A percentile compares a stretch with the other conserved stretches of the same genome.
Conservation (phyloP, 805 yeast species). For the Yamadazyma tumulicola region DNA sequence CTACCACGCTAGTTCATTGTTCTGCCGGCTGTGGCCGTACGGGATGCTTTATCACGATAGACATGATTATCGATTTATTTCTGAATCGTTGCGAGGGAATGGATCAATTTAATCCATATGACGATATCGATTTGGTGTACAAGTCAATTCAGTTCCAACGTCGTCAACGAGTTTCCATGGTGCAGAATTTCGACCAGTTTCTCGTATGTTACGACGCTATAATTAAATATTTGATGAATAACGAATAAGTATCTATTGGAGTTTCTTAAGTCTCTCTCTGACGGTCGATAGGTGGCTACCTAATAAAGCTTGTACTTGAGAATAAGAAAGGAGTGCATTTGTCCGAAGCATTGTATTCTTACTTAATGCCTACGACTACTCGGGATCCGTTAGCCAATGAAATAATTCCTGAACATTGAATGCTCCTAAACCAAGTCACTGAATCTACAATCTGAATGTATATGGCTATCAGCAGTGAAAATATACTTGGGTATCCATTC, state of each 20-base stretch:
- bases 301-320: no score
- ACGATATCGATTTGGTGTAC: slow-evolving; percentile 52
- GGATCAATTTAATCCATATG: slow-evolving; percentile 22
- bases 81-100: slow-evolving; percentile 6
- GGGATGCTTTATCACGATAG: slow-evolving; percentile 48
- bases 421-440: no score
- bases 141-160: slow-evolving; percentile 64
- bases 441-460: no score
- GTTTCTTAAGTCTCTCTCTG: background rate
- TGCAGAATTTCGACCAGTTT: slow-evolving; percentile 74
- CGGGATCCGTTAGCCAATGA: no score
- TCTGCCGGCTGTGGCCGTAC: slow-evolving; percentile 63
- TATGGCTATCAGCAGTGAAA: no score
- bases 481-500: no score
- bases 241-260: background rate
- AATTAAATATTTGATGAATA: slow-evolving; percentile 19
- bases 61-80: slow-evolving; percentile 33
- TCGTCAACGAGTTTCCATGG: slow-evolving; percentile 78
- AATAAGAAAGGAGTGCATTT: no score
- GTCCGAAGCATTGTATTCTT: no score
- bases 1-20: slow-evolving; percentile 44
- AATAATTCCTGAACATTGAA: no score
- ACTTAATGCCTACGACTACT: no score
- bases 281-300: background rate
- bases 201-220: slow-evolving; percentile 68